Percentiles rank a stretch among this genome's conserved stretches.
phyloP scores from a whole-genome alignment of 2,329 filamentous ascomycete species.

The Alternaria gansuensis region DNA sequence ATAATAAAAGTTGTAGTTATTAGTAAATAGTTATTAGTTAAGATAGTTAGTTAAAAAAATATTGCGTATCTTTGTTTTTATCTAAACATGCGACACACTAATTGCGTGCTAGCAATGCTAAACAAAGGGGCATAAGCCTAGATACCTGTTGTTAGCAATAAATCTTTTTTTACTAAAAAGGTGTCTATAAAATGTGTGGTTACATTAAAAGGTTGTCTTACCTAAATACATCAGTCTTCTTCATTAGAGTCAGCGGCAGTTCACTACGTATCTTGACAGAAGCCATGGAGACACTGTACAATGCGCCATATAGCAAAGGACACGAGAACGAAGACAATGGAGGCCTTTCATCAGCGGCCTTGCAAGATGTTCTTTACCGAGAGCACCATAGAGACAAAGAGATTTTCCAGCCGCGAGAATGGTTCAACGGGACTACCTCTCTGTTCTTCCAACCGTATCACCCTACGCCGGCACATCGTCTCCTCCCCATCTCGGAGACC shows the following conservation, averaged over 20 bases:
- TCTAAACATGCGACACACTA: too few species aligned
- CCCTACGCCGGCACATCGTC: background rate
- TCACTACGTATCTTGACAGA: slow-evolving; percentile 32
- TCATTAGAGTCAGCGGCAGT: slow-evolving; percentile 16
- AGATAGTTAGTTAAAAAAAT: too few species aligned
- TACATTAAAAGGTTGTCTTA: too few species aligned
- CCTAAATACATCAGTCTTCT: slow-evolving; percentile 45
- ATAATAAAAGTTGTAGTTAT: too few species aligned
- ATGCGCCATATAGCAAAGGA: slow-evolving; percentile 37
- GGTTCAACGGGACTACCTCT: slow-evolving; percentile 10
- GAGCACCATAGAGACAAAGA: slow-evolving; percentile 4
- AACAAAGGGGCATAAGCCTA: too few species aligned
- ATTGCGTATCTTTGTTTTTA: too few species aligned
- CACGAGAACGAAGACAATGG: background rate
- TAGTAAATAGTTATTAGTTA: too few species aligned
- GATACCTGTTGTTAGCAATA: too few species aligned
- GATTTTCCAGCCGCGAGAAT: slow-evolving; percentile 1
- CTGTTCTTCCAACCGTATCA: slow-evolving; percentile 2
- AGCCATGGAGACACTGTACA: slow-evolving; percentile 33
- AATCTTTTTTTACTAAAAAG: too few species aligned
- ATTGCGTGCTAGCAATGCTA: too few species aligned
- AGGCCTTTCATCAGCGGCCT: slow-evolving; percentile 48
- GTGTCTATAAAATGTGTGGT: too few species aligned
- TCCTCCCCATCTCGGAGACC: background rate
- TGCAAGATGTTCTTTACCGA: slow-evolving; percentile 47